Evolutionary conservation across 148 eudicot species (phyloP), one percentile per base, ranked within the genome.

Genomic region (Oxyria digyna): DNA sequence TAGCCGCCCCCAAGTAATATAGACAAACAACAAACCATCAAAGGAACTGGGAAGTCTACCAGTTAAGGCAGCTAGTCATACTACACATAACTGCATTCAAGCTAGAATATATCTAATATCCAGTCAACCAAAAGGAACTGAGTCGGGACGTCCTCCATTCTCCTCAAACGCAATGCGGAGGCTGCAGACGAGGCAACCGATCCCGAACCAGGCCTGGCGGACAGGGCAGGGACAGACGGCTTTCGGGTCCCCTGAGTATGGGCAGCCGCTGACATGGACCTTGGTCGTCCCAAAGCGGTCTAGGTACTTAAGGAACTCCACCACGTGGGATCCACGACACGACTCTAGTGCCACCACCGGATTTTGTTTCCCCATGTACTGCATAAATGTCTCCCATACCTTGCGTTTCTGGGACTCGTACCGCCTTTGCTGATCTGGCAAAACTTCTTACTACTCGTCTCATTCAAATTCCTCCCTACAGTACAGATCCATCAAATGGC

Each of bases 201-300:
- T 78, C 75, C 85, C 81, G 0, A 88, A 85, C 92, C 92, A 87
- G 4, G 92, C 92, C 68, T 87, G 92, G 49, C 73, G 79, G 12
- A 87, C 78, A 32, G 89, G 79, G 67, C 92, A 87, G 24, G 89
- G 76, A 68, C 92, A 87, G 0, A 85, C 87, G 0, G n/a, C n/a
- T n/a, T n/a, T n/a, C n/a, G n/a, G n/a, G n/a, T n/a, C n/a, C n/a
- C n/a, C n/a, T n/a, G n/a, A n/a, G n/a, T n/a, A n/a, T n/a, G n/a
- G n/a, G n/a, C n/a, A n/a, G n/a, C n/a, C n/a, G n/a, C 72, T n/a
- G 74, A 59, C 68, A 74, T 87, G 92, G 70, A 87, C 88, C 71
- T 87, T 87, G 4, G 87, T 87, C 75, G 82, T 85, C 15, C 91
- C 91, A 48, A 87, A 87, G 73, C 85, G 91, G 76, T 87, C 88